Evolutionary conservation across 2,329 filamentous ascomycete species (phyloP).

Genomic region (Dothidotthia symphoricarpi): DNA sequence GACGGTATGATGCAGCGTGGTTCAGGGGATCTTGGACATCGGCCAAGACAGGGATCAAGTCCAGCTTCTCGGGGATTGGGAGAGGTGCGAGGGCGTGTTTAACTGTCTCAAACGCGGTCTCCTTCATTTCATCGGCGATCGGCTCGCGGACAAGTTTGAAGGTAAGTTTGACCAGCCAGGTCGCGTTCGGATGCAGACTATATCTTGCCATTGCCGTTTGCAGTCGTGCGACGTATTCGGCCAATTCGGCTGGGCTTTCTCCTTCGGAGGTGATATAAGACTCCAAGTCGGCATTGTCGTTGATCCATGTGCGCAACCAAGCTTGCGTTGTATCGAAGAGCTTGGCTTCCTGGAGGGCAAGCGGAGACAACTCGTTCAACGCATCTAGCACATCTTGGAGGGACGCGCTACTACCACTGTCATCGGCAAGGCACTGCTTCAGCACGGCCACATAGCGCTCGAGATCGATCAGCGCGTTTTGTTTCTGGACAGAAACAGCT

Average conservation of each 20-base stretch:
- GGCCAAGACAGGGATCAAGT: conserved; percentile 17
- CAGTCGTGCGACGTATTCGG: conserved; percentile 21
- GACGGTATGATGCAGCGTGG: conserved; percentile 16
- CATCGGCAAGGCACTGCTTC: conserved; percentile 17
- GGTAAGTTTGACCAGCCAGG: conserved; percentile 26
- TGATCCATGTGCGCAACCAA: conserved; percentile 25
- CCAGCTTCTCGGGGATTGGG: conserved; percentile 19
- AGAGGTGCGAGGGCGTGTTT: conserved; percentile 17
- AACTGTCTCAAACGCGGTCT: conserved; percentile 10
- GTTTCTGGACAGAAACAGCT: conserved; percentile 23
- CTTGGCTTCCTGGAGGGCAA: conserved; percentile 17
- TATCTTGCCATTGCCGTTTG: conserved; percentile 25
- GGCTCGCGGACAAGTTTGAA: conserved; percentile 18
- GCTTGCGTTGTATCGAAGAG: conserved; percentile 14
- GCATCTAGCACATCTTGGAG: conserved; percentile 26
- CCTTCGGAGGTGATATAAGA: conserved; percentile 12
- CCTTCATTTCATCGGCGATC: conserved; percentile 10
- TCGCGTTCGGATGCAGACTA: conserved; percentile 19
- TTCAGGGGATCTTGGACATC: conserved; percentile 6
- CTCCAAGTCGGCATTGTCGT: conserved; percentile 19
- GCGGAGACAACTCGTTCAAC: conserved; percentile 25
- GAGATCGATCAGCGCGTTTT: conserved; percentile 18
- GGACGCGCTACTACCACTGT: conserved; percentile 6
- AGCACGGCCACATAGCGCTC: conserved; percentile 27
- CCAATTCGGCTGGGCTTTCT: conserved; percentile 8